A percentile compares a stretch with the other conserved stretches of the same genome.
Evolutionary conservation across 139 green algal genomes (phyloP).

Genomic region (Auxenochlorella pyrenoidosa): DNA sequence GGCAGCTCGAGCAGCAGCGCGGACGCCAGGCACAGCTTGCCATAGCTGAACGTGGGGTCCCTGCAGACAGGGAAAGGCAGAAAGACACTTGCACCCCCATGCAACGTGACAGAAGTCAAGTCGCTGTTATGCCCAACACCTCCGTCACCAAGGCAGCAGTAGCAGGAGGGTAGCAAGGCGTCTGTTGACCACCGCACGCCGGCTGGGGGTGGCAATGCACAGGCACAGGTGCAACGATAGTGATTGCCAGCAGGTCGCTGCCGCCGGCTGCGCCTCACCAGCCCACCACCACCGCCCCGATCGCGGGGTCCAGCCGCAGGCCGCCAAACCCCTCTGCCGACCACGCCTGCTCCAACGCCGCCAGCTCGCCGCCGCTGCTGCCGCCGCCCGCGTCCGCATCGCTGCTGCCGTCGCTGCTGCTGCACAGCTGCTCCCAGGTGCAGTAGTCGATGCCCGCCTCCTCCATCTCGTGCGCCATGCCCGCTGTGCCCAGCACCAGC

Average conservation of each 20-base stretch:
- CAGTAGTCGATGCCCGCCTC: conserved; percentile 41
- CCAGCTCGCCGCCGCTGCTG: background rate
- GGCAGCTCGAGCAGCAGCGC: conserved; percentile 64
- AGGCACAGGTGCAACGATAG: no score
- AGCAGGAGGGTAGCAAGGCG: no score
- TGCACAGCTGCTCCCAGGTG: conserved; percentile 12
- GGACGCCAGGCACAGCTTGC: conserved; percentile 47
- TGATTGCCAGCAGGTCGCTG: no score
- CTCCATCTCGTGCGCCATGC: conserved; percentile 58
- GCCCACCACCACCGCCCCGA: conserved; percentile 63
- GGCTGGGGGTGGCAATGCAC: no score
- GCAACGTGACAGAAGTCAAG: no score
- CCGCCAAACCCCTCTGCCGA: background rate
- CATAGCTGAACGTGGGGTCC: conserved; percentile 68
- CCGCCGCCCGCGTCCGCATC: background rate
- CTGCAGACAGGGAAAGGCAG: no score
- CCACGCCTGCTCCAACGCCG: conserved; percentile 34
- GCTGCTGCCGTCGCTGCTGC: background rate
- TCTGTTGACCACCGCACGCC: no score
- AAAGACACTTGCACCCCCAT: no score
- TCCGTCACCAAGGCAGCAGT: no score
- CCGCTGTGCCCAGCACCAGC: conserved; percentile 58
- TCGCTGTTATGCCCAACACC: no score
- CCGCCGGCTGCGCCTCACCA: conserved; percentile 7
- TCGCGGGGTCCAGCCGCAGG: conserved; percentile 58